Evolutionary conservation across 768 basidiomycete genomes (phyloP).

Genomic region (Mycena albidolilacea): DNA sequence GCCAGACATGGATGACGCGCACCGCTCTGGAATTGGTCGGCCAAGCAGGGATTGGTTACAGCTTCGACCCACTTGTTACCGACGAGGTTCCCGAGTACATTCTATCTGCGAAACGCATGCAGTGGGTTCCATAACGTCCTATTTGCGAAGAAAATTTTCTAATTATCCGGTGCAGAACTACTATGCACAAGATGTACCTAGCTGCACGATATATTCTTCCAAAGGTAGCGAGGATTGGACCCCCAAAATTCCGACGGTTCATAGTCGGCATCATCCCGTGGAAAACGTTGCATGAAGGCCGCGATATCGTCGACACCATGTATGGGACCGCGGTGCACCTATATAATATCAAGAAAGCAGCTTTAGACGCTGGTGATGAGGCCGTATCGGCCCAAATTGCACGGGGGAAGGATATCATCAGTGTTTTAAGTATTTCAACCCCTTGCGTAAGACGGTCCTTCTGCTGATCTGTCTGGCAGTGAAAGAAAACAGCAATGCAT

Average conservation of each 20-base stretch:
- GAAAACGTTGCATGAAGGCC: constrained; percentile 44
- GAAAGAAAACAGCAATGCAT: constrained; percentile 49
- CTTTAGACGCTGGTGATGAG: constrained; percentile 48
- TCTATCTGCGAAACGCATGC: constrained; percentile 47
- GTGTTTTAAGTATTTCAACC: constrained; percentile 44
- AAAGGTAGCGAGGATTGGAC: constrained; percentile 47
- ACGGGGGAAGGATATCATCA: constrained; percentile 50
- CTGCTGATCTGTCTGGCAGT: constrained; percentile 40
- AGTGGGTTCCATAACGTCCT: constrained; percentile 42
- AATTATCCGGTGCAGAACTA: not conserved
- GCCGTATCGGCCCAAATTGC: constrained; percentile 49
- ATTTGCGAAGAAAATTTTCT: not conserved
- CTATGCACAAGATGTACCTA: constrained; percentile 24
- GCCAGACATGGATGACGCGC: constrained; percentile 52
- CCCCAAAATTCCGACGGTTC: constrained; percentile 51
- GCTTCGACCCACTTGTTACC: constrained; percentile 57
- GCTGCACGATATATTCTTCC: constrained; percentile 46
- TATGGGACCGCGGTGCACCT: constrained; percentile 49
- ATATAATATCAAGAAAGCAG: constrained; percentile 53
- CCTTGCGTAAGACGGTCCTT: not conserved
- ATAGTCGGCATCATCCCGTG: constrained; percentile 51
- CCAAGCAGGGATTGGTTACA: constrained; percentile 61
- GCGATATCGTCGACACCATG: constrained; percentile 53
- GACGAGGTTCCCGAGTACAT: constrained; percentile 50
- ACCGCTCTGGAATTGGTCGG: constrained; percentile 67